These are phyloP conservation scores for Talaromyces liani DNA, from an alignment of 495 filamentous ascomycete species.

Conservation along the genomic window DNA sequence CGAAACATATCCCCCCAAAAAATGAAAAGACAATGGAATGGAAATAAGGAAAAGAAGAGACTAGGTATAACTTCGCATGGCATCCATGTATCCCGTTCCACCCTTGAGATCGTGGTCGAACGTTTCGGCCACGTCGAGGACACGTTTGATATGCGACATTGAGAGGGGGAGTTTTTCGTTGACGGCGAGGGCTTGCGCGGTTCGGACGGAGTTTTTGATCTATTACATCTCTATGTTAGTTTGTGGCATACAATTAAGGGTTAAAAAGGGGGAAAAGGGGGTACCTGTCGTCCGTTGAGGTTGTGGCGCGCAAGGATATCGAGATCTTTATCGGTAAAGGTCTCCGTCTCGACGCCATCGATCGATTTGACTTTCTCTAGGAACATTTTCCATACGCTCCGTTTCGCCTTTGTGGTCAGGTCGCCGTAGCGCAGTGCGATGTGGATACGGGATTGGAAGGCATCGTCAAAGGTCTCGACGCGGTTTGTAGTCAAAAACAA, in stretches of 20 bases:
- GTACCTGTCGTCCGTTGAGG: constrained; percentile 79
- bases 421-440: constrained; percentile 75
- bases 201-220: constrained; percentile 91
- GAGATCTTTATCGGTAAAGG: constrained; percentile 64
- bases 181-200: constrained; percentile 77
- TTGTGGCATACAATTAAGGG: not conserved
- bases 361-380: constrained; percentile 59
- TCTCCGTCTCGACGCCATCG: constrained; percentile 50
- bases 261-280: constrained; percentile 11
- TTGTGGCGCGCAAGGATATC: constrained; percentile 59
- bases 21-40: too few relatives aligned
- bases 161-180: constrained; percentile 61
- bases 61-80: constrained; percentile 42
- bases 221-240: constrained; percentile 13
- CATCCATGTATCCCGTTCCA: constrained; percentile 50
- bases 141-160: constrained; percentile 77
- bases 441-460: constrained; percentile 63
- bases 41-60: too few relatives aligned
- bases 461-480: constrained; percentile 65
- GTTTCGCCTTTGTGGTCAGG: constrained; percentile 66
- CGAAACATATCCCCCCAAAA: constrained; percentile 8
- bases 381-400: constrained; percentile 83
- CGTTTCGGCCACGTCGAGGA: constrained; percentile 72
- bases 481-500: constrained; percentile 78
- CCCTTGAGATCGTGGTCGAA: constrained; percentile 74